phyloP scores from a whole-genome alignment of 306 rosid species.

The Lithocarpus polystachyus region DNA sequence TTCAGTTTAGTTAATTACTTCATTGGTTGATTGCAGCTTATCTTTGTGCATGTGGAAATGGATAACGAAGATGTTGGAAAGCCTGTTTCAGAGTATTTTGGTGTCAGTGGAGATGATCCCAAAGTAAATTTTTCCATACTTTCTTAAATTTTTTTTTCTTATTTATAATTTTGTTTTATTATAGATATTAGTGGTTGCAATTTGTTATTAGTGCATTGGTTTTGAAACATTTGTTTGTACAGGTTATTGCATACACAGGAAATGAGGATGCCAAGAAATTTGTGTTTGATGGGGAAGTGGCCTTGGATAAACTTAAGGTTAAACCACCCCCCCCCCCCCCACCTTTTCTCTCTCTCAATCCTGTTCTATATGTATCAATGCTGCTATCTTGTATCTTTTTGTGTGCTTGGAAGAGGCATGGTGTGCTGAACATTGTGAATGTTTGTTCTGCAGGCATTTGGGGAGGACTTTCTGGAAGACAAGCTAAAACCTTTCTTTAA shows the following conservation, averaged over 20 bases:
- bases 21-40: constrained; percentile 59
- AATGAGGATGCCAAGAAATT: constrained; percentile 86
- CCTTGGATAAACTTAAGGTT: constrained; percentile 73
- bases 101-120: constrained; percentile 72
- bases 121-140: constrained; percentile 43
- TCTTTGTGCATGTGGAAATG: constrained; percentile 72
- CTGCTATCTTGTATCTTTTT: not conserved
- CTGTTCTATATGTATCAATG: not conserved
- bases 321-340: not conserved
- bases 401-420: not conserved
- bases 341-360: accelerated
- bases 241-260: constrained; percentile 89
- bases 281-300: constrained; percentile 66
- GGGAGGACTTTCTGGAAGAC: constrained; percentile 83
- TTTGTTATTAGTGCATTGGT: not conserved
- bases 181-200: constrained; percentile 5
- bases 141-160: not conserved
- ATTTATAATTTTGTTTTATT: not conserved
- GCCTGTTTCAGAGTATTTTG: constrained; percentile 93
- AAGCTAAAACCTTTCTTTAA: constrained; percentile 86
- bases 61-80: constrained; percentile 91
- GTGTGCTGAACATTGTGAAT: constrained; percentile 20
- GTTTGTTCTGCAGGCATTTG: constrained; percentile 59
- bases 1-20: not conserved
- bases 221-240: constrained; percentile 11